Evolutionary conservation across 768 basidiomycete genomes (phyloP), one percentile per base, ranked within the genome.

Genomic region (Kwoniella shandongensis): DNA sequence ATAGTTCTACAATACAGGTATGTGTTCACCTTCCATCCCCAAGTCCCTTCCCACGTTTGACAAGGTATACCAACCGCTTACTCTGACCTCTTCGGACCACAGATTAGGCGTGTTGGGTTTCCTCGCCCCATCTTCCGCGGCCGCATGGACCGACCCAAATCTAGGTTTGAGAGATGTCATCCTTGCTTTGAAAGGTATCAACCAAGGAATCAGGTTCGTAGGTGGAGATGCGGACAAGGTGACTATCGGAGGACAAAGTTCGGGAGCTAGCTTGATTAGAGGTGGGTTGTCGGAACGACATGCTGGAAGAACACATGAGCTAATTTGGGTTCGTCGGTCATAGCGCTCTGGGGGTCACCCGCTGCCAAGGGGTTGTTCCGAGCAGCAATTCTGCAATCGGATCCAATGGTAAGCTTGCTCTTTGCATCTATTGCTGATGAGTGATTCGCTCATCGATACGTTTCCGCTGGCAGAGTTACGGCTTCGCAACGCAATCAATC

Each of bases 1-100:
- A 86, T 85, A 7, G 85, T 89, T 15, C 79, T 90, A 25, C 90
- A 92, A 72, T 91, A 92, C 69, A 84, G 91, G 48, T 80, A 88
- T n/a, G 89, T 88, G 42, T 83, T 83, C 57, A n/a, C n/a, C n/a
- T n/a, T n/a, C n/a, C n/a, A n/a, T n/a, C n/a, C n/a, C n/a, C n/a
- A n/a, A n/a, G n/a, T 89, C 72, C 62, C 86, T 79, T 46, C 56
- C 39, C 6, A 6, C 35, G 6, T 17, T 30, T 17, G 36, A 4
- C 7, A 15, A 11, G 25, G 20, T 27, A n/a, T 23, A 30, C 7
- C 18, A 25, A 44, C 10, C 13, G 4, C 39, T 38, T 12, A 22
- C 44, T 23, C 22, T 25, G 4, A 45, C 5, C 44, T 12, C 18
- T 15, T 39, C 17, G 17, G 26, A 30, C 51, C 87, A 86, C 36